Evolutionary conservation across 2,329 filamentous ascomycete species (phyloP), one percentile per base, ranked within the genome.

Genomic region (Calonectria fujianensis): DNA sequence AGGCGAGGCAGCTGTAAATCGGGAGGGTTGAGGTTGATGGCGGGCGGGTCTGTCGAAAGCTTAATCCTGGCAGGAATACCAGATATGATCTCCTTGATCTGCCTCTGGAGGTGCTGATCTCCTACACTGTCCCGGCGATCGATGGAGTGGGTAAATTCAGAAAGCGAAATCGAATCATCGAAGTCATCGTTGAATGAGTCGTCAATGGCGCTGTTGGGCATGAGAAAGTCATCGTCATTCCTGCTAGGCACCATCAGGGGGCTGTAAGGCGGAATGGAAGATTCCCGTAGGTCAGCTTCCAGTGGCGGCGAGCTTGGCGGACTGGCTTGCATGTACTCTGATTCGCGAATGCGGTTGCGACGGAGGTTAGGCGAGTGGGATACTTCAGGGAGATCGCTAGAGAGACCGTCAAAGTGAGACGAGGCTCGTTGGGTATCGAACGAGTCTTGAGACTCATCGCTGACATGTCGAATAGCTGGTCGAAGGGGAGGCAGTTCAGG

Each of bases 21-120:
- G 0, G 90, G 90, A 0, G 91, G 91, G 80, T 92, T 92, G 70
- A 92, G 83, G 63, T 90, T 89, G 75, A 90, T 85, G 10, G 85
- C 76, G 27, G 87, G 81, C 2, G 89, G 86, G 65, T 90, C 89
- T 2, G 90, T 88, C 1, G 92, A 92, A 52, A 98, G 89, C 67
- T 92, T 93, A 80, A 98, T 97, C 75, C 93, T 93, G 39, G 93
- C 93, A 2, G 95, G 95, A 75, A 97, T 94, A 27, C 90, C 93
- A 73, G 92, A 92, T 50, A 97, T 89, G 72, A 97, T 94, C 67
- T 94, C 91, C 81, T 91, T 94, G 64, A 98, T 96, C 82, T 96
- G 95, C 76, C 93, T 91, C 77, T 95, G 94, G 18, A 98, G 88
- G 71, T 95, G 91, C 77, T 95, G 93, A 76, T 94, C 92, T 0